Evolutionary conservation across 2,329 filamentous ascomycete genomes (phyloP), one percentile per base, ranked within the genome.

Genomic region (Cryoendolithus antarcticus): DNA sequence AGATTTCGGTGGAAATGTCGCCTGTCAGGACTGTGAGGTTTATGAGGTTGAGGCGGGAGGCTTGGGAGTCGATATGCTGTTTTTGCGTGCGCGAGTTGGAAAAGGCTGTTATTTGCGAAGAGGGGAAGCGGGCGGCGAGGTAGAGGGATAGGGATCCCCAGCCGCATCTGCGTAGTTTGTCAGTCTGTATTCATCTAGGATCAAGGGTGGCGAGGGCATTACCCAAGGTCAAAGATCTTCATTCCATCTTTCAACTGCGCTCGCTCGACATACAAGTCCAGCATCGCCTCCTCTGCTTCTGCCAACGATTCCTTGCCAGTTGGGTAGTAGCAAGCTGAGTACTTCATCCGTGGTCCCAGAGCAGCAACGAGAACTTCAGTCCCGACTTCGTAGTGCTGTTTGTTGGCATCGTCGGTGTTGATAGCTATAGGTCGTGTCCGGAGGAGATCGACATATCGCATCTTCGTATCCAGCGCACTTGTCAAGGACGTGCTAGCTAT

Each of bases 341-440:
- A 84, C 66, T 83, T 83, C 77, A 83, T 82, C 40, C 77, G 63
- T 3, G 76, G 75, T 0, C 80, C 80, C 9, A 84, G 61, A 56
- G 70, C 76, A 21, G 69, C 71, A 19, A 62, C 59, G 31, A 83
- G 58, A 15, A 82, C 72, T 3, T 74, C 74, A 0, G 78, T 80
- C 30, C 75, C 76, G 32, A 83, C 78, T 60, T 83, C 79, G 53
- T 84, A 83, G 58, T 83, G 79, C 65, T 83, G 79, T 50, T 71
- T 63, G 55, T 83, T 82, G 13, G 80, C 78, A 2, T 68, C 62
- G 3, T 66, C 68, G 1, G 77, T 81, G 56, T 80, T 74, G 48
- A 82, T 70, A n/a, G 79, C 80, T 45, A 83, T 82, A 8, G 77
- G 77, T 29, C 70, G 65, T n/a, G 61, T 64, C 12, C 74, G 68